A percentile compares a stretch with the other conserved stretches of the same genome.
Conservation (phyloP, 148 eudicot genomes). For the Dianthus caryophyllus region DNA sequence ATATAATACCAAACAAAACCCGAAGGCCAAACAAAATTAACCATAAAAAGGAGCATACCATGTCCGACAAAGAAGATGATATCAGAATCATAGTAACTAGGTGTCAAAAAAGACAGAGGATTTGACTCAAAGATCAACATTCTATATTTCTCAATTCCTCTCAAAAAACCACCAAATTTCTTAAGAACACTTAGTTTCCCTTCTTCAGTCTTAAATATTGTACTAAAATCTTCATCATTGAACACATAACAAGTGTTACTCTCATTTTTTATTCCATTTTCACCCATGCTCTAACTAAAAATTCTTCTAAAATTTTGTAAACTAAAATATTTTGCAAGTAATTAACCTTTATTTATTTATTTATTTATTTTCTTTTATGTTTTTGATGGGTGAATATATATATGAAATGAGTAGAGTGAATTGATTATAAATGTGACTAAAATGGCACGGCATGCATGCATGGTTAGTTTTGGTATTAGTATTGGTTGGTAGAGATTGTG, state of each 20-base stretch:
- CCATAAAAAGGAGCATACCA: slow-evolving; percentile 35
- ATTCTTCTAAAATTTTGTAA: too few species aligned
- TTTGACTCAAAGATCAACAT: slow-evolving; percentile 56
- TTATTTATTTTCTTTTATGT: too few species aligned
- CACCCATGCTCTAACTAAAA: slow-evolving; percentile 23
- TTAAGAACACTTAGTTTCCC: slow-evolving; percentile 49
- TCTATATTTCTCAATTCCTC: slow-evolving; percentile 64
- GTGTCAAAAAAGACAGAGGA: slow-evolving; percentile 64
- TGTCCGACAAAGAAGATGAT: slow-evolving; percentile 51
- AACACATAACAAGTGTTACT: slow-evolving; percentile 59
- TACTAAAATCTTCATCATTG: slow-evolving; percentile 46
- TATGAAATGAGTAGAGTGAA: too few species aligned
- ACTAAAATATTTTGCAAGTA: too few species aligned
- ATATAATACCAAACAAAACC: too few species aligned
- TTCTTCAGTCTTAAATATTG: slow-evolving; percentile 32
- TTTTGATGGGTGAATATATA: too few species aligned
- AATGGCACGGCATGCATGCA: not conserved
- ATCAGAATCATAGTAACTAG: slow-evolving; percentile 68
- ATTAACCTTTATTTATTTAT: too few species aligned
- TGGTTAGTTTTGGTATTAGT: not conserved
- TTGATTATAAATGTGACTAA: not conserved
- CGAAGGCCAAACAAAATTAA: too few species aligned
- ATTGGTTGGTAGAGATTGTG: not conserved
- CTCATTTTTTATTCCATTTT: slow-evolving; percentile 18
- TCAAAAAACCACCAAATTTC: slow-evolving; percentile 51